A percentile compares a stretch with the other conserved stretches of the same genome.
Conservation (phyloP, 2,329 filamentous ascomycete genomes). For the Magnaporthiopsis incrustans region DNA sequence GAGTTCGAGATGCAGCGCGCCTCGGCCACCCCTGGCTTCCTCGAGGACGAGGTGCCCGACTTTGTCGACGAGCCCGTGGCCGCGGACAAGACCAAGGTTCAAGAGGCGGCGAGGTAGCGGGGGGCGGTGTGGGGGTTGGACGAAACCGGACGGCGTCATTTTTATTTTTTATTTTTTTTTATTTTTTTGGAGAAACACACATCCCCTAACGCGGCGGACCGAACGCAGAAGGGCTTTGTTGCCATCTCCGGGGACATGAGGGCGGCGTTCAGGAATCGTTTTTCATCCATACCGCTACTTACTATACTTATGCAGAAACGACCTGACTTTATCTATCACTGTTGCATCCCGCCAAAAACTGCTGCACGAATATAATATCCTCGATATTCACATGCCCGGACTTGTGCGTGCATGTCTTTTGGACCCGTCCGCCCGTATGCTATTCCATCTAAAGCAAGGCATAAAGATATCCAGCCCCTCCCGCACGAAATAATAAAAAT, state of each 20-base stretch:
- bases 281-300: not conserved
- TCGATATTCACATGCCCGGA: too few relatives aligned
- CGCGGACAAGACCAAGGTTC: constrained; percentile 62
- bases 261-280: not conserved
- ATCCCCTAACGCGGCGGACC: not conserved
- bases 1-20: constrained; percentile 55
- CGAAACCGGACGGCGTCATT: not conserved
- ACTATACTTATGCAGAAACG: not conserved
- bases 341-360: not conserved
- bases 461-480: too few relatives aligned
- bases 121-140: too few relatives aligned
- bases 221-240: not conserved
- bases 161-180: too few relatives aligned
- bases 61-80: constrained; percentile 91
- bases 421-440: not conserved
- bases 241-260: not conserved
- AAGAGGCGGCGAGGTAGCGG: constrained; percentile 60
- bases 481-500: not conserved
- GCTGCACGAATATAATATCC: not conserved
- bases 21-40: constrained; percentile 67
- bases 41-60: constrained; percentile 82
- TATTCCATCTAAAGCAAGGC: not conserved
- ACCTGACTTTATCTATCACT: too few relatives aligned
- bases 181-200: not conserved
- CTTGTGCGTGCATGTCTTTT: too few relatives aligned